Evolutionary conservation across 495 filamentous ascomycete genomes (phyloP).

Genomic region (Penicillium flavigenum): DNA sequence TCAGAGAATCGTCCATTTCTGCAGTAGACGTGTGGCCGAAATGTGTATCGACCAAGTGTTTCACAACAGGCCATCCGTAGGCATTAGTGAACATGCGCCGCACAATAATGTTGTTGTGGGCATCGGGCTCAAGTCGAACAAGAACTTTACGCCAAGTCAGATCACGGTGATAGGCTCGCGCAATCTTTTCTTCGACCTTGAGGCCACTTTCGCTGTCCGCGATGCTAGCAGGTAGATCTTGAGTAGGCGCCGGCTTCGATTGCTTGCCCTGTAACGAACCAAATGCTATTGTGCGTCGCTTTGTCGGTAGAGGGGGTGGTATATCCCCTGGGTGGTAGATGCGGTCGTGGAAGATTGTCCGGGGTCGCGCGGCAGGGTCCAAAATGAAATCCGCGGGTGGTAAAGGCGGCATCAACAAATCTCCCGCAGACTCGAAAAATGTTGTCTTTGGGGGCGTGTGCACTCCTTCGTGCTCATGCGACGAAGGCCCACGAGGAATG

Average conservation of each 20-base stretch:
- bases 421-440: conserved; percentile 90
- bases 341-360: conserved; percentile 96
- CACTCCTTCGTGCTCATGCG: conserved; percentile 41
- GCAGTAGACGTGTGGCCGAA: conserved; percentile 69
- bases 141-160: conserved; percentile 95
- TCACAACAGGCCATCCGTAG: conserved; percentile 94
- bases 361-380: conserved; percentile 76
- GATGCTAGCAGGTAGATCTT: conserved; percentile 18
- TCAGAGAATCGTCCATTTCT: conserved; percentile 56
- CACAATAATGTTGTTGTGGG: conserved; percentile 97
- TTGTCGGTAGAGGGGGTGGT: conserved; percentile 71
- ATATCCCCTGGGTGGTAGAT: conserved; percentile 93
- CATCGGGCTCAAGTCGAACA: conserved; percentile 92
- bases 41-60: conserved; percentile 90
- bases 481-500: conserved; percentile 44
- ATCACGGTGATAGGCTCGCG: conserved; percentile 85
- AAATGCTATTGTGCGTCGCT: conserved; percentile 47
- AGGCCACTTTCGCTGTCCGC: conserved; percentile 51
- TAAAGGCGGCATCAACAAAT: conserved; percentile 85
- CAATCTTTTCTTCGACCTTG: conserved; percentile 96
- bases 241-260: conserved; percentile 22
- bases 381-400: conserved; percentile 77
- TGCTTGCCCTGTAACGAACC: conserved; percentile 44
- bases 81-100: conserved; percentile 95
- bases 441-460: conserved; percentile 85